Evolutionary conservation across 805 yeast genomes (phyloP).

Genomic region (Zygosaccharomyces gambellarensis): DNA sequence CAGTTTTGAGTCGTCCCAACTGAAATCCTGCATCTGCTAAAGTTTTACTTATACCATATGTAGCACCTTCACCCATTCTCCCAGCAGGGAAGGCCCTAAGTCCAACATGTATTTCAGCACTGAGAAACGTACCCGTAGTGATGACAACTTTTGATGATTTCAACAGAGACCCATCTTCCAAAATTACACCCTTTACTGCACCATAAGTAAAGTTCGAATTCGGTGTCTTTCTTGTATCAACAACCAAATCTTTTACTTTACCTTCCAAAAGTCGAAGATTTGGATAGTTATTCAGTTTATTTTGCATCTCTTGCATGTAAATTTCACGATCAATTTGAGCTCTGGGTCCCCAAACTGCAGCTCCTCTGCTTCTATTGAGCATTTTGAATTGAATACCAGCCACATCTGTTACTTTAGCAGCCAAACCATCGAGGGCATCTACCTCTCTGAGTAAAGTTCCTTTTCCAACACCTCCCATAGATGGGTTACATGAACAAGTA

Average conservation of each 20-base stretch:
- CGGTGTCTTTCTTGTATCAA: slow-evolving; percentile 38
- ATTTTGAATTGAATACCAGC: slow-evolving; percentile 92
- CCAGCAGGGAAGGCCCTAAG: slow-evolving; percentile 79
- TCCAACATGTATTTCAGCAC: slow-evolving; percentile 95
- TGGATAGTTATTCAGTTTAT: slow-evolving; percentile 51
- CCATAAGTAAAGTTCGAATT: slow-evolving; percentile 34
- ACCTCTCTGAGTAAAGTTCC: slow-evolving; percentile 90
- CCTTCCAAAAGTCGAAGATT: slow-evolving; percentile 54
- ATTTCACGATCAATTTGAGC: slow-evolving; percentile 90
- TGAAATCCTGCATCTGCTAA: slow-evolving; percentile 70
- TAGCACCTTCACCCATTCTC: slow-evolving; percentile 86
- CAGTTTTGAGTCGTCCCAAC: slow-evolving; percentile 89
- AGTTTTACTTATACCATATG: slow-evolving; percentile 82
- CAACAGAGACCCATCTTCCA: slow-evolving; percentile 60
- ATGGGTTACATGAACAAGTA: slow-evolving; percentile 94
- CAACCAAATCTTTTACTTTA: slow-evolving; percentile 77
- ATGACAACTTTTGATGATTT: slow-evolving; percentile 68
- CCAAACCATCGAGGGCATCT: slow-evolving; percentile 94
- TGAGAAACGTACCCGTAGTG: slow-evolving; percentile 92
- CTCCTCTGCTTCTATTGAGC: slow-evolving; percentile 77
- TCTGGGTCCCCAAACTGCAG: slow-evolving; percentile 98
- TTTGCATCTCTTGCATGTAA: slow-evolving; percentile 76
- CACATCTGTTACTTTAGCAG: slow-evolving; percentile 77
- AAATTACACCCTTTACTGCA: slow-evolving; percentile 61
- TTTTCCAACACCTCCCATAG: slow-evolving; percentile 97